Evolutionary conservation across 2,329 filamentous ascomycete genomes (phyloP).

Genomic region (Botrytis cinerea): DNA sequence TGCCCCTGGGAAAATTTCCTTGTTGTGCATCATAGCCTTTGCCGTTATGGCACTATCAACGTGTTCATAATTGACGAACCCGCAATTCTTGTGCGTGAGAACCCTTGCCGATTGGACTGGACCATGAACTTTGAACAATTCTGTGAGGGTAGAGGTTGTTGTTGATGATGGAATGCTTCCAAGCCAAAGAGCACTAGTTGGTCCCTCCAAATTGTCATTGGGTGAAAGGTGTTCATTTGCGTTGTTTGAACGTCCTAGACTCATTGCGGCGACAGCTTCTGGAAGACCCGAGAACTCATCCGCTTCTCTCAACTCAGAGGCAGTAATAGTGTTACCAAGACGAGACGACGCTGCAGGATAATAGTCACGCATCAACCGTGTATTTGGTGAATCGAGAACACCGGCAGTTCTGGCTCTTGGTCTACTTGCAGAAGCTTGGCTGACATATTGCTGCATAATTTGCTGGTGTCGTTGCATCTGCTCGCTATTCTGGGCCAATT

Average conservation of each 20-base stretch:
- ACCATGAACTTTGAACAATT: slow-evolving; percentile 94
- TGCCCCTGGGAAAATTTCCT: slow-evolving; percentile 96
- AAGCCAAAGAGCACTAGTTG: slow-evolving; percentile 93
- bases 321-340: slow-evolving; percentile 73
- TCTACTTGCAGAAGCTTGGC: slow-evolving; percentile 76
- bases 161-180: slow-evolving; percentile 97
- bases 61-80: slow-evolving; percentile 96
- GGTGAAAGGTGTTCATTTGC: slow-evolving; percentile 68
- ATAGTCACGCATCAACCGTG: slow-evolving; percentile 65
- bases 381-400: slow-evolving; percentile 65
- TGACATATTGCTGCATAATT: slow-evolving; percentile 91
- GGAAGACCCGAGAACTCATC: slow-evolving; percentile 79
- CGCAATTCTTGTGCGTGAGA: slow-evolving; percentile 97
- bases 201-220: slow-evolving; percentile 85
- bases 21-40: slow-evolving; percentile 85
- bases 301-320: slow-evolving; percentile 75
- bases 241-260: slow-evolving; percentile 66
- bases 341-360: slow-evolving; percentile 73
- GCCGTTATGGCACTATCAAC: slow-evolving; percentile 89
- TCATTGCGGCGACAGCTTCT: slow-evolving; percentile 80
- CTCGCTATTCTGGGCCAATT: slow-evolving; percentile 54
- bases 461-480: slow-evolving; percentile 77
- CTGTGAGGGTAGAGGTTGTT: slow-evolving; percentile 88
- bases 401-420: slow-evolving; percentile 90
- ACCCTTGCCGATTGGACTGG: slow-evolving; percentile 89